Base-by-base conservation (phyloP, 1,284 basidiomycete species). In the Puccinia horiana region DNA sequence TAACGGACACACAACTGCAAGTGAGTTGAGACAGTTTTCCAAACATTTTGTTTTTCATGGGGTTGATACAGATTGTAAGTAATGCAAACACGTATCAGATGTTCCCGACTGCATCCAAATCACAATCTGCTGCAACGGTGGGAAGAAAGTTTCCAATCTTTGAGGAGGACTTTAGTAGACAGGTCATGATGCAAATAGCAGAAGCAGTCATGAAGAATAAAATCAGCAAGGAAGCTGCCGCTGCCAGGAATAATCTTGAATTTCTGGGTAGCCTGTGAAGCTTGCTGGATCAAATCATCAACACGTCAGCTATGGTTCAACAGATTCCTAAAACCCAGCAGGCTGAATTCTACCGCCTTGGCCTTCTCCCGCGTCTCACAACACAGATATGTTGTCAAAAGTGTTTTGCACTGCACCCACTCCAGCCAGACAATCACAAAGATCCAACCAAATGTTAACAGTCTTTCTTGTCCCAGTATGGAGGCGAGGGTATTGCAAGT, bases 121-220 rank as follows among this genome's bases (percentile, higher is more conserved):
- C 63, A 37, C 8, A 67, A 29, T 40, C 63, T 29, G 32, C 23
- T 9, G 35, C 35, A 67, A 40, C n/a, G 11, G 35, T 6, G 2
- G 26, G 12, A 2, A 67, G 32, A 2, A 67, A 40, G 32, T 40
- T 40, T 2, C 63, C 63, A 23, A 37, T 67, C n/a, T 67, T 44
- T 2, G 63, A 67, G 63, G 63, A 67, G 63, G 63, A 67, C n/a
- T 67, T 37, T 26, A 20, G 32, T n/a, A 67, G 23, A n/a, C 56
- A 58, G 56, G 56, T 58, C 56, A 58, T 58, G 56, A 58, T n/a
- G 49, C 49, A 52, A 52, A 52, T 52, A 23, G 49, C 49, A 12
- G 56, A 58, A 58, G 56, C 56, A 5, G 56, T 58, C 56, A 58
- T 58, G 56, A 58, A 58, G 56, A 58, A 58, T 58, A 58, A 58